A percentile compares a stretch with the other conserved stretches of the same genome.
Evolutionary conservation across 73 alveolate genomes (phyloP).

Genomic region (Stentor coeruleus): DNA sequence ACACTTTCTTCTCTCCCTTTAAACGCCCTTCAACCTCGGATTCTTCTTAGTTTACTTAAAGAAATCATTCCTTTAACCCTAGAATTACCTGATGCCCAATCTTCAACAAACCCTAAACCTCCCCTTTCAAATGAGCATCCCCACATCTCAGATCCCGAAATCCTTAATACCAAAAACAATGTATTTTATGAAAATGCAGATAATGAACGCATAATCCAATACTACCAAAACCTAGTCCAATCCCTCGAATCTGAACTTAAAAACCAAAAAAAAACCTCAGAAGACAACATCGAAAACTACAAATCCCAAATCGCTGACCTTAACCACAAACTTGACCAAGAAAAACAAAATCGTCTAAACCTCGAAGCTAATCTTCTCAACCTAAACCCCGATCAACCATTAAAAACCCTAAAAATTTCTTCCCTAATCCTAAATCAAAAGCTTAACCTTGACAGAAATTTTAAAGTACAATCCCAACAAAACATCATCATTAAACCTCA

Average conservation of each 20-base stretch:
- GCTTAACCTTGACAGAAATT: too few species aligned
- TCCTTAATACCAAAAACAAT: neutral
- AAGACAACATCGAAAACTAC: neutral
- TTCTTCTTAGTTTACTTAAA: neutral
- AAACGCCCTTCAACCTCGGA: neutral
- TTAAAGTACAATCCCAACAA: too few species aligned
- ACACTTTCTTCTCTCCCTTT: neutral
- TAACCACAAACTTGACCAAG: neutral
- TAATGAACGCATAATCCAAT: neutral
- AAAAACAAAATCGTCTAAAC: neutral
- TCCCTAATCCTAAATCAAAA: too few species aligned
- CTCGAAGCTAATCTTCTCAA: constrained; percentile 4
- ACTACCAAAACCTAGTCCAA: neutral
- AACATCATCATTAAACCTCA: too few species aligned
- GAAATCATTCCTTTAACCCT: neutral
- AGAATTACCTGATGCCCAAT: neutral
- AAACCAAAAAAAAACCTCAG: neutral
- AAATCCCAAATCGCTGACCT: too few species aligned
- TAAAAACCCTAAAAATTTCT: too few species aligned
- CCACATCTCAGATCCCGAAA: too few species aligned
- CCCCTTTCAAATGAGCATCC: too few species aligned
- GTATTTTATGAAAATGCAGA: neutral
- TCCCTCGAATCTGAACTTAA: neutral
- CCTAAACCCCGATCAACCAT: too few species aligned
- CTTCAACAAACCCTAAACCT: neutral